Base-by-base conservation (phyloP, 352 stramenopile genomes). In the Pythium volutum region DNA sequence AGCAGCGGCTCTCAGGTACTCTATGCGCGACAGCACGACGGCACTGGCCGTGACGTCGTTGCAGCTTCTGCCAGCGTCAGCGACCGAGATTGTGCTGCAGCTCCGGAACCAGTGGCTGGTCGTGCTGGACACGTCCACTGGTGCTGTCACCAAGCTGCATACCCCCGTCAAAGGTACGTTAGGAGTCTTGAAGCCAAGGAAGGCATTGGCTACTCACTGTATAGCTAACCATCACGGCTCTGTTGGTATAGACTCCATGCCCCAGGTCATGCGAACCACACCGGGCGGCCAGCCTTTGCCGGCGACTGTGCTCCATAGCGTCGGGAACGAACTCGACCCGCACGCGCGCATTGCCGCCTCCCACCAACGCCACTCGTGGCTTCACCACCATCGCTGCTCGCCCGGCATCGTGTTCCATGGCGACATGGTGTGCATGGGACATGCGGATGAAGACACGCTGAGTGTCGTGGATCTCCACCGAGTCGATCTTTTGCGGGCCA, bases 81-180 rank as follows among this genome's bases (percentile, higher is more conserved):
- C 43, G 6, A 59, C 69, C 0, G 72, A 86, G 46, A 55, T 89
- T 20, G 48, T 89, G 14, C 81, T 78, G 54, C 80, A 92, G 38
- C 64, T 92, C 8, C 75, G 77, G 10, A 92, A 89, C 39, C 80
- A 90, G 59, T 91, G 82, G 82, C 57, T 89, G 18, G 68, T 88
- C 22, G 64, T 85, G 12, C 42, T 89, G 5, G 82, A 91, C 51
- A 73, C 74, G 25, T 51, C 77, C 12, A 53, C 34, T 22, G 66
- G 73, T 10, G 51, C 55, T 0, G 55, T 87, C 25, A n/a, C 76
- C 18, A 87, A 87, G 59, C 61, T 89, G 4, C 76, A 88, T 48
- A 87, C 78, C 4, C 78, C 80, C 26, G 51, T 81, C 36, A 77
- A 73, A 73, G 73, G 79, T 83, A 15, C 36, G 36, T 43, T 10